Evolutionary conservation across 2,329 filamentous ascomycete genomes (phyloP).

Genomic region (Venturia pyrina): DNA sequence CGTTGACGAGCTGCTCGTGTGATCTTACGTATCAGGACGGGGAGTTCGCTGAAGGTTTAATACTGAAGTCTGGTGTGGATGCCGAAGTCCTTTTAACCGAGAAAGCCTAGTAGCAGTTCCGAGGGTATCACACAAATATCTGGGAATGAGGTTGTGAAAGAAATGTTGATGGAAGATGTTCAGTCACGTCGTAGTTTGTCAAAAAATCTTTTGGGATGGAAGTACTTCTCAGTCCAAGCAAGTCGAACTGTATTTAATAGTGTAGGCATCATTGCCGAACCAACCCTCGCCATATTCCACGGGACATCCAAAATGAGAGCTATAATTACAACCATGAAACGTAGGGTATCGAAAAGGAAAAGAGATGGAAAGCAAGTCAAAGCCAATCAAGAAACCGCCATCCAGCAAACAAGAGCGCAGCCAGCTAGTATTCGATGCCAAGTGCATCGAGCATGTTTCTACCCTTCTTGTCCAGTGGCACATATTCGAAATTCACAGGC

Average conservation of each 20-base stretch:
- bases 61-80: background rate
- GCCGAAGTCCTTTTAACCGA: background rate
- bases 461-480: constrained; percentile 4
- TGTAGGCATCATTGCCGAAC: background rate
- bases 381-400: background rate
- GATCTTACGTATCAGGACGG: constrained; percentile 1
- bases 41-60: constrained; percentile 11
- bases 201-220: background rate
- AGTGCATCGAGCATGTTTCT: background rate
- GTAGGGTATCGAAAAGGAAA: background rate
- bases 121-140: background rate
- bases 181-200: background rate
- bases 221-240: background rate
- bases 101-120: background rate
- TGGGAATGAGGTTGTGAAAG: background rate
- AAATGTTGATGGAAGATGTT: background rate
- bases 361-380: background rate
- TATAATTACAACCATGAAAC: background rate
- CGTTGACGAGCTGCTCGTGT: background rate
- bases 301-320: background rate
- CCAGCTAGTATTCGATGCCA: background rate
- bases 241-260: background rate
- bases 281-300: background rate
- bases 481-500: constrained; percentile 7
- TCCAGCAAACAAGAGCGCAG: background rate